Conservation (phyloP, 78 protist species). For the Protostelium mycophagum region DNA sequence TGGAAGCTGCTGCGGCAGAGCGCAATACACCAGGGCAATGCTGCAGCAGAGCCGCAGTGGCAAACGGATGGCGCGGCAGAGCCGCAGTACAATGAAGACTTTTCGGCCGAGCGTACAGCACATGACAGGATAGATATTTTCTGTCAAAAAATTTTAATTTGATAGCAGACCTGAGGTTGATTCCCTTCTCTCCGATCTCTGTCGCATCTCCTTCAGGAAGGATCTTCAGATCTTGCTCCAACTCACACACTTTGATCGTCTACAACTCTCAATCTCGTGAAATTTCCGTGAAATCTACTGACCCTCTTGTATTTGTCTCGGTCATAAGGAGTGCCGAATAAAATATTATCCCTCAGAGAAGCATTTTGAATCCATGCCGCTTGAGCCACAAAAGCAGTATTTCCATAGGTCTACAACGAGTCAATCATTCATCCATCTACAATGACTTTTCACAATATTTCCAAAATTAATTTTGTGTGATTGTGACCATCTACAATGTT, state of each 20-base stretch:
- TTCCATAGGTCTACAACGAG: constrained; percentile 8
- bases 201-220: constrained; percentile 84
- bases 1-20: constrained; percentile 13
- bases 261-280: too few relatives aligned
- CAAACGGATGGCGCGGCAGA: too few relatives aligned
- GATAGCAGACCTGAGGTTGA: constrained; percentile 65
- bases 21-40: too few relatives aligned
- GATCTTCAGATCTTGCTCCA: constrained; percentile 66
- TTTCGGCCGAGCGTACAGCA: too few relatives aligned
- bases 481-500: too few relatives aligned
- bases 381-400: constrained; percentile 85
- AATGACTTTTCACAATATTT: too few relatives aligned
- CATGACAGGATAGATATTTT: too few relatives aligned
- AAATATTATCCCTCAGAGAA: constrained; percentile 84
- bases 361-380: constrained; percentile 89
- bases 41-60: too few relatives aligned
- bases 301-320: constrained; percentile 33
- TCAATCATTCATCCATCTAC: neutral
- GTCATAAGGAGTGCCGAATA: constrained; percentile 70
- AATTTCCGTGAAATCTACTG: neutral
- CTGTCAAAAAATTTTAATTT: neutral
- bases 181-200: constrained; percentile 90
- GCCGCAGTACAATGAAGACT: too few relatives aligned
- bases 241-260: constrained; percentile 69
- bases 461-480: too few relatives aligned